Evolutionary conservation across 2,329 filamentous ascomycete species (phyloP).

Genomic region (Raffaelea arxii): DNA sequence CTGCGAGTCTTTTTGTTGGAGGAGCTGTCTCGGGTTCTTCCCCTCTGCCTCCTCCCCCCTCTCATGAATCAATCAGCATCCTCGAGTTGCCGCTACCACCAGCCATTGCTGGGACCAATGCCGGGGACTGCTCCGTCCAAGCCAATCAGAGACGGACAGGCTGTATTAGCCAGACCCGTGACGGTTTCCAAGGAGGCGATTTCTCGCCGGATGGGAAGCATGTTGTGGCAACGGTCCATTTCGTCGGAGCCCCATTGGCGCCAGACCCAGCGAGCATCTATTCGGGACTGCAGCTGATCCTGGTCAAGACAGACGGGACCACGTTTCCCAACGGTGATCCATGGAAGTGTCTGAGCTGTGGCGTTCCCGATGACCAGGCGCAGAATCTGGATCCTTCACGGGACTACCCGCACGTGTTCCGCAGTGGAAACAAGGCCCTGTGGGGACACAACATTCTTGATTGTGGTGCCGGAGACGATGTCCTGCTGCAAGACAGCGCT

Average conservation of each 20-base stretch:
- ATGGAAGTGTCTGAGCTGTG: constrained; percentile 39
- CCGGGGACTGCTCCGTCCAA: constrained; percentile 21
- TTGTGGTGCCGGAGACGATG: constrained; percentile 18
- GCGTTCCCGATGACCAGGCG: constrained; percentile 23
- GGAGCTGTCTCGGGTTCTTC: too few relatives aligned
- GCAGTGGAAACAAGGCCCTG: constrained; percentile 26
- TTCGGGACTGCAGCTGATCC: constrained; percentile 28
- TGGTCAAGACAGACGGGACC: constrained; percentile 30
- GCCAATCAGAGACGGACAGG: constrained; percentile 27
- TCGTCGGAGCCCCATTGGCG: constrained; percentile 29
- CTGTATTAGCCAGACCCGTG: constrained; percentile 24
- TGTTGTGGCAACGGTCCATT: constrained; percentile 27
- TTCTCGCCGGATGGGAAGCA: constrained; percentile 35
- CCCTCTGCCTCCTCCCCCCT: too few relatives aligned
- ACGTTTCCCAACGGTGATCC: constrained; percentile 32
- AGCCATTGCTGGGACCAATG: constrained; percentile 14
- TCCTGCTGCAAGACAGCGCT: constrained; percentile 20
- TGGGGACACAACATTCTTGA: constrained; percentile 25
- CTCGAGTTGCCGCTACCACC: constrained; percentile 27
- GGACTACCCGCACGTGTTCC: constrained; percentile 34
- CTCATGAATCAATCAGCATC: constrained; percentile 26
- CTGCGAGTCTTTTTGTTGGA: too few relatives aligned
- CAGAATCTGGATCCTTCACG: constrained; percentile 11
- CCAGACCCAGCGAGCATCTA: constrained; percentile 31
- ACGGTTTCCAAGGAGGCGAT: constrained; percentile 14